These are phyloP conservation scores for Candida succiphila DNA, from an alignment of 805 yeast species.

Conservation along the genomic window DNA sequence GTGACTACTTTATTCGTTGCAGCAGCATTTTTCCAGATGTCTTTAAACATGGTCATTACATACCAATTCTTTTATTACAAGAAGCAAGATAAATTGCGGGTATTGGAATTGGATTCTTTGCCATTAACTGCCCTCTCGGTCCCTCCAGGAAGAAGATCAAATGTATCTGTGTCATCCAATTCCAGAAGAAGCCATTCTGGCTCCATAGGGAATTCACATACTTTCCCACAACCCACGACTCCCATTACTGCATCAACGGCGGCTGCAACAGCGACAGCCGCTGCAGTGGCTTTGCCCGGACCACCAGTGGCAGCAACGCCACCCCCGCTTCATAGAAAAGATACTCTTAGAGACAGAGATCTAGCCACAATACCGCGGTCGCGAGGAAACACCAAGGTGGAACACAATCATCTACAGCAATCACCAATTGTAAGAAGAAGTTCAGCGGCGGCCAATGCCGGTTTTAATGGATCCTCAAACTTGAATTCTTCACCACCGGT, in stretches of 20 bases:
- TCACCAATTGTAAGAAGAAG: too few species aligned
- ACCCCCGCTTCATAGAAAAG: too few species aligned
- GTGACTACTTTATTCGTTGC: slow-evolving; percentile 54
- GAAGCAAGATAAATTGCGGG: slow-evolving; percentile 10
- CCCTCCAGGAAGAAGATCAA: background rate
- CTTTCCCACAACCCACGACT: slow-evolving; percentile 1
- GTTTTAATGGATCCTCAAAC: too few species aligned
- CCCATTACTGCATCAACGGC: background rate
- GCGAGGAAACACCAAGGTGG: too few species aligned
- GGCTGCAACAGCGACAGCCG: background rate
- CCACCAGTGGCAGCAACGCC: too few species aligned
- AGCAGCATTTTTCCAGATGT: slow-evolving; percentile 73
- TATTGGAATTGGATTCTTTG: background rate
- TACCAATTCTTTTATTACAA: slow-evolving; percentile 63
- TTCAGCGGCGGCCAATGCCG: background rate
- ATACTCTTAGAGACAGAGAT: too few species aligned
- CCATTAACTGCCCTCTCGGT: background rate
- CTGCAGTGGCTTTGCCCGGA: background rate
- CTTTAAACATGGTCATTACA: slow-evolving; percentile 62
- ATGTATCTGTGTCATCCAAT: too few species aligned
- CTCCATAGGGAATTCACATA: background rate
- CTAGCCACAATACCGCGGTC: too few species aligned
- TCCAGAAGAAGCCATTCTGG: too few species aligned
- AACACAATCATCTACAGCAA: too few species aligned
- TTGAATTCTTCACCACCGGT: too few species aligned